Percentiles rank a stretch among this genome's conserved stretches.
Evolutionary conservation across 345 rosid species (phyloP).

Genomic region (Sapria himalayana): DNA sequence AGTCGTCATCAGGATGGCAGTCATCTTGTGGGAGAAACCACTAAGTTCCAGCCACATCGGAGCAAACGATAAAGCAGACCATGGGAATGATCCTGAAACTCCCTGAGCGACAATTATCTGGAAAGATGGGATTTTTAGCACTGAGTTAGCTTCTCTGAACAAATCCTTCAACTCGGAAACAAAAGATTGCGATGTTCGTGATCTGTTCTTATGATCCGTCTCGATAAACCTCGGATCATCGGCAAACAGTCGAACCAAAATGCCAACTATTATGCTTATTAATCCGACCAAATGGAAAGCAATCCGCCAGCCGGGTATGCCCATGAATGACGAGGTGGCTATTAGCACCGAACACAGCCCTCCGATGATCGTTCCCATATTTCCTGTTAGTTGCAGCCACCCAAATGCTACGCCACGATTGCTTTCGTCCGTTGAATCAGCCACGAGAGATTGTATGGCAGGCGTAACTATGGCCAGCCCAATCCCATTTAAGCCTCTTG

Average conservation of each 20-base stretch:
- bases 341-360: slow-evolving; percentile 29
- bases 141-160: slow-evolving; percentile 25
- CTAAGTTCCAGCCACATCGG: slow-evolving; percentile 52
- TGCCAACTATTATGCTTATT: slow-evolving; percentile 41
- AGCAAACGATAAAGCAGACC: slow-evolving; percentile 44
- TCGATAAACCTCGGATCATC: slow-evolving; percentile 32
- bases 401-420: slow-evolving; percentile 68
- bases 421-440: slow-evolving; percentile 59
- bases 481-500: slow-evolving; percentile 72
- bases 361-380: slow-evolving; percentile 42
- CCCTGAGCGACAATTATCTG: slow-evolving; percentile 58
- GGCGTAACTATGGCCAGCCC: slow-evolving; percentile 77
- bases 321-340: slow-evolving; percentile 48
- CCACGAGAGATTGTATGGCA: slow-evolving; percentile 61
- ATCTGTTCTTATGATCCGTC: slow-evolving; percentile 7
- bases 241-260: slow-evolving; percentile 36
- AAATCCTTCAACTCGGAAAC: slow-evolving; percentile 19
- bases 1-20: slow-evolving; percentile 25
- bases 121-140: slow-evolving; percentile 36
- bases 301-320: slow-evolving; percentile 59
- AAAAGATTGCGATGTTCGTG: too few species aligned
- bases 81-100: slow-evolving; percentile 37
- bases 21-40: slow-evolving; percentile 37
- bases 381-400: slow-evolving; percentile 48
- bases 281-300: slow-evolving; percentile 46